These are phyloP conservation scores for Nymphaea thermarum DNA, from an alignment of 164 flowering plant genomes.

Conservation along the genomic window DNA sequence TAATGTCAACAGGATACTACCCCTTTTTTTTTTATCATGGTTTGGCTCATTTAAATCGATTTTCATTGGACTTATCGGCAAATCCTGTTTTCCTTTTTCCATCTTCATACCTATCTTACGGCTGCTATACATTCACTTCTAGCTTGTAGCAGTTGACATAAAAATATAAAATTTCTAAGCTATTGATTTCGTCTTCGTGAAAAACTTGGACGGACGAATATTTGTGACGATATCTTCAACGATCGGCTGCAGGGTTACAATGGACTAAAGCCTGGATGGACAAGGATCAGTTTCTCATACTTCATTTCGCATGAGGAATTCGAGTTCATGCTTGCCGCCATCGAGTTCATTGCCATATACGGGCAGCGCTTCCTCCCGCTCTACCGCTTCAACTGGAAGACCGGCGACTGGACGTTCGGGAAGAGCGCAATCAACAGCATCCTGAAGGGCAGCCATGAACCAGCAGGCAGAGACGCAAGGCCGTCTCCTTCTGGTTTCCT, in stretches of 20 bases:
- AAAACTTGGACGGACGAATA: too few species aligned
- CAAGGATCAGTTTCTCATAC: constrained; percentile 74
- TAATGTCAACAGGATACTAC: too few species aligned
- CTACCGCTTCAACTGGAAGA: constrained; percentile 50
- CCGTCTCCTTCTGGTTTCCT: not conserved
- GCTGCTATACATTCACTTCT: too few species aligned
- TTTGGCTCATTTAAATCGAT: too few species aligned
- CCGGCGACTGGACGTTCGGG: constrained; percentile 50
- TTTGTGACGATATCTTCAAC: too few species aligned
- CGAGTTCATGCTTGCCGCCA: constrained; percentile 54
- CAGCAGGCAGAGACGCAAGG: not conserved
- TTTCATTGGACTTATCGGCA: too few species aligned
- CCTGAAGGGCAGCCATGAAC: constrained; percentile 1
- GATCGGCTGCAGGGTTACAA: constrained; percentile 38
- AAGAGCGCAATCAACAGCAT: constrained; percentile 8
- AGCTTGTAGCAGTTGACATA: not conserved
- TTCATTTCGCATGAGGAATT: constrained; percentile 60
- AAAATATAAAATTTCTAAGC: too few species aligned
- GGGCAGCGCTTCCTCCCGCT: constrained; percentile 72
- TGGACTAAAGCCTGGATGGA: constrained; percentile 88
- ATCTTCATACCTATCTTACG: too few species aligned
- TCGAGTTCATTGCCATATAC: constrained; percentile 56
- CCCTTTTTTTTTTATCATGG: too few species aligned
- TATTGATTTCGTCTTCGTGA: not conserved
- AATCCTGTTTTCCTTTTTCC: too few species aligned